phyloP scores from a whole-genome alignment of 148 eudicot species.

The Silene conica region DNA sequence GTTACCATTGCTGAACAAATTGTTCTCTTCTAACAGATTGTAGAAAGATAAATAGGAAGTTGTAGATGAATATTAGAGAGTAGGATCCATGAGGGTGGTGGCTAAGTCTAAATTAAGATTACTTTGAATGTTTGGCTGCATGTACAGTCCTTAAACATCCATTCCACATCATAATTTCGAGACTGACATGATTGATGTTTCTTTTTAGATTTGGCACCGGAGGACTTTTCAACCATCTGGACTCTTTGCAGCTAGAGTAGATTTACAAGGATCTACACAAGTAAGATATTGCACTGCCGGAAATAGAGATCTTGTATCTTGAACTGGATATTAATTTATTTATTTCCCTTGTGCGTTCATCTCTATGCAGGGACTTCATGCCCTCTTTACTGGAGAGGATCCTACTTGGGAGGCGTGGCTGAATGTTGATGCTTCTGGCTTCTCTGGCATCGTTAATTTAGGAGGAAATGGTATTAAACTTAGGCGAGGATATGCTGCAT shows the following conservation, averaged over 20 bases:
- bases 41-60: background rate
- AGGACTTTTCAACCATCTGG: slow-evolving; percentile 95
- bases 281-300: slow-evolving; percentile 39
- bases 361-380: slow-evolving; percentile 73
- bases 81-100: background rate
- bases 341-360: slow-evolving; percentile 8
- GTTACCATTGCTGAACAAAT: background rate
- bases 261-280: slow-evolving; percentile 81
- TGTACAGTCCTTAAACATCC: background rate
- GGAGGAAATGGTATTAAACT: slow-evolving; percentile 71
- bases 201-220: slow-evolving; percentile 87
- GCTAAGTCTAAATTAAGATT: background rate
- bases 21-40: background rate
- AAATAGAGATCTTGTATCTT: slow-evolving; percentile 1
- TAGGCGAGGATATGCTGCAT: slow-evolving; percentile 89
- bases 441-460: slow-evolving; percentile 52
- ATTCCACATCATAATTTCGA: background rate
- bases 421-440: slow-evolving; percentile 77
- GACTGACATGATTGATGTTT: slow-evolving; percentile 13
- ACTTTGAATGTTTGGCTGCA: background rate
- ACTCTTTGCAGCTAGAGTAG: slow-evolving; percentile 95
- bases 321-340: slow-evolving; percentile 6
- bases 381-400: slow-evolving; percentile 93
- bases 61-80: slow-evolving; percentile 6
- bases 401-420: slow-evolving; percentile 99